phyloP scores from a whole-genome alignment of 352 stramenopile genomes.

The Pilasporangium apinafurcum region DNA sequence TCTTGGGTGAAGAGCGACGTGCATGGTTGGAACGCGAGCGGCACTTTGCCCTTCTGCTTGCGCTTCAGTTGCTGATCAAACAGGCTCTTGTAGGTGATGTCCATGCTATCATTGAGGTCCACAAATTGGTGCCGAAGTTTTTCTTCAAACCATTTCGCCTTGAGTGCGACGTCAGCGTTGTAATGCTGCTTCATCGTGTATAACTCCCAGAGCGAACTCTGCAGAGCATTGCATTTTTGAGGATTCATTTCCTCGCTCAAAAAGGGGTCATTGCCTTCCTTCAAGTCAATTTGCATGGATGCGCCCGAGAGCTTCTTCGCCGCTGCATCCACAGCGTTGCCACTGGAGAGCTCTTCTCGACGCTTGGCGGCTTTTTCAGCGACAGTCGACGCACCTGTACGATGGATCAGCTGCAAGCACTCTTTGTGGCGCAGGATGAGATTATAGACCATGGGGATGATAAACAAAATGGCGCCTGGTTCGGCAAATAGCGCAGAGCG shows the following conservation, averaged over 20 bases:
- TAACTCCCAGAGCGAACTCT: slow-evolving; percentile 96
- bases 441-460: slow-evolving; percentile 95
- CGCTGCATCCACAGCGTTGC: slow-evolving; percentile 66
- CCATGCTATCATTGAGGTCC: slow-evolving; percentile 62
- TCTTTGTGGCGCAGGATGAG: slow-evolving; percentile 94
- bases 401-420: slow-evolving; percentile 92
- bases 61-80: slow-evolving; percentile 82
- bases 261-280: slow-evolving; percentile 80
- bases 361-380: slow-evolving; percentile 64
- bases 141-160: slow-evolving; percentile 90
- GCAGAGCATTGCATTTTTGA: slow-evolving; percentile 70
- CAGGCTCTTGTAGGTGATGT: slow-evolving; percentile 75
- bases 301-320: slow-evolving; percentile 57
- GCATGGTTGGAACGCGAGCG: slow-evolving; percentile 62
- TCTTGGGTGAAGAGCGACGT: slow-evolving; percentile 53
- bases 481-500: slow-evolving; percentile 86
- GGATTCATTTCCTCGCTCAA: slow-evolving; percentile 63
- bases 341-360: slow-evolving; percentile 63
- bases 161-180: slow-evolving; percentile 88
- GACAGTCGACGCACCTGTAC: slow-evolving; percentile 49
- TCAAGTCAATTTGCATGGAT: slow-evolving; percentile 58
- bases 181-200: slow-evolving; percentile 93
- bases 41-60: slow-evolving; percentile 72
- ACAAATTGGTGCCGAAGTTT: slow-evolving; percentile 76
- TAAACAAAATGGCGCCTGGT: slow-evolving; percentile 90